Evolutionary conservation across 1,284 basidiomycete genomes (phyloP), one percentile per base, ranked within the genome.

Genomic region (Rhodotorula sp.): DNA sequence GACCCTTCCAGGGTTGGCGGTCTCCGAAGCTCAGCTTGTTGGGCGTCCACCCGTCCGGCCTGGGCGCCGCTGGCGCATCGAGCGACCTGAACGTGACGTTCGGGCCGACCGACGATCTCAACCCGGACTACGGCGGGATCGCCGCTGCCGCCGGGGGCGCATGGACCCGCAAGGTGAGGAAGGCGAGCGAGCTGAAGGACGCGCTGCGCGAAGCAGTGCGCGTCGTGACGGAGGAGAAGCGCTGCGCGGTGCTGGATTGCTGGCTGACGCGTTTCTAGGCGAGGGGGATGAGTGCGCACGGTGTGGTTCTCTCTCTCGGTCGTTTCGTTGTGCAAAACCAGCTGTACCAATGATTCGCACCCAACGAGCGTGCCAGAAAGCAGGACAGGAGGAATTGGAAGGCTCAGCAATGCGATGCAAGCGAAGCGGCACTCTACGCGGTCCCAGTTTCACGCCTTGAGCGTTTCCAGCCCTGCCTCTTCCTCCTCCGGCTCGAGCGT

Each of bases 1-100:
- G 25, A n/a, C 41, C 25, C 21, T n/a, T 21, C 19, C 69, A 72
- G 29, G 66, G 78, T 36, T 77, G 74, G 59, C 77, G 88, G 83
- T 86, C 87, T 0, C 89, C 89, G 6, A 86, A 85, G 70, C 75
- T 86, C 17, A 88, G 88, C 0, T 86, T 90, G 87, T 80, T 89
- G 15, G 85, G 85, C 5, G 84, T 90, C 0, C 86, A 90, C 76
- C 89, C 89, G 0, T 73, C 79, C 0, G 88, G 89, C 0, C 79
- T 85, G 53, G 88, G 87, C 1, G 85, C 86, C 46, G 78, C 79
- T 10, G 83, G 82, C 0, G 79, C 83, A 2, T 85, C 85, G 0
- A 82, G 83, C 17, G 80, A 85, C 64, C 84, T 90, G 6, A 85
- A 86, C 27, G 84, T 88, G 15, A 87, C 88, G 0, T 89, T 90